A percentile compares a stretch with the other conserved stretches of the same genome.
phyloP scores from a whole-genome alignment of 768 basidiomycete species.

The Leccinum boreale region DNA sequence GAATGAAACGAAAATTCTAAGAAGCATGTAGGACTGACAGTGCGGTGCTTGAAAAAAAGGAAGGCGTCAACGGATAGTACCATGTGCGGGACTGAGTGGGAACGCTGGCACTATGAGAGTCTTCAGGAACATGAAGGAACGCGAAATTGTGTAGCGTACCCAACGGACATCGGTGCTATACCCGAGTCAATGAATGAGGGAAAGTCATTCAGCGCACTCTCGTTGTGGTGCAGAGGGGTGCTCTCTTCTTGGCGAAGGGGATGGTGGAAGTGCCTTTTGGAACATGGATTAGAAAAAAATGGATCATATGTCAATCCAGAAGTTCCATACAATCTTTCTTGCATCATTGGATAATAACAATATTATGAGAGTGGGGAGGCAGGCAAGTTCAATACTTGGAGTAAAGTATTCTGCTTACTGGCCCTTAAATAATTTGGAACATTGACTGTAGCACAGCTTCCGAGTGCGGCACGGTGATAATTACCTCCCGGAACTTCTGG shows the following conservation, averaged over 20 bases:
- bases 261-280: constrained; percentile 1
- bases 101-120: background rate
- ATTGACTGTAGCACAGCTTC: constrained; percentile 13
- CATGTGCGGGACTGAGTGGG: background rate
- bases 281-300: background rate
- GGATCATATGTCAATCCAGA: background rate
- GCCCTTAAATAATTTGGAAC: constrained; percentile 9
- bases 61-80: background rate
- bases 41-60: background rate
- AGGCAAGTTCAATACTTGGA: background rate
- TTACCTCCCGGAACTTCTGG: background rate
- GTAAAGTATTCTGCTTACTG: background rate
- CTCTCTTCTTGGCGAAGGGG: background rate
- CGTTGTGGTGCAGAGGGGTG: background rate
- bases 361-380: background rate
- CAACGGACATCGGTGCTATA: background rate
- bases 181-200: background rate
- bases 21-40: constrained; percentile 10
- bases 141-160: constrained; percentile 7
- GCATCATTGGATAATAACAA: constrained; percentile 8
- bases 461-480: background rate
- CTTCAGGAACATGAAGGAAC: constrained; percentile 5
- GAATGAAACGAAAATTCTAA: background rate
- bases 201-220: background rate
- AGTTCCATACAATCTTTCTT: constrained; percentile 4